Conservation (phyloP, 129 eudicot species). For the Heracleum sosnowskyi region DNA sequence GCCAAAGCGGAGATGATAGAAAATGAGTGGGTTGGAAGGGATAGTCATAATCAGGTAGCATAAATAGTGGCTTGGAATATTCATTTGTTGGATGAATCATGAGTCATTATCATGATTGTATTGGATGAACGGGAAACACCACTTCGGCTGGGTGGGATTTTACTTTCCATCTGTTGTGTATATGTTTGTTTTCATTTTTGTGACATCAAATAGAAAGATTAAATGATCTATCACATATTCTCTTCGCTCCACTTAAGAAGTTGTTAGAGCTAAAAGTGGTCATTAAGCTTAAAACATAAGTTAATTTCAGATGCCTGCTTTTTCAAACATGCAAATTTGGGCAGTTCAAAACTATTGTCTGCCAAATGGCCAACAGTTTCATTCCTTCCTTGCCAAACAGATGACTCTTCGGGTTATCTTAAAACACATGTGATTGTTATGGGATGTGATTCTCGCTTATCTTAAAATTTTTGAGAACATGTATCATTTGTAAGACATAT, state of each 20-base stretch:
- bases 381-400: background rate
- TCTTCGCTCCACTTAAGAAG: background rate
- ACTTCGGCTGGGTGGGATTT: background rate
- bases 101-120: background rate
- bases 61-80: background rate
- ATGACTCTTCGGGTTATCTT: background rate
- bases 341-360: background rate
- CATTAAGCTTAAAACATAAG: background rate
- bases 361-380: background rate
- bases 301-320: background rate
- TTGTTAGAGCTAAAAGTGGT: background rate
- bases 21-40: background rate
- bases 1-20: background rate
- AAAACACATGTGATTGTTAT: too few species aligned
- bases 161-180: background rate
- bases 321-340: too few species aligned
- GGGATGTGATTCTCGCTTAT: too few species aligned
- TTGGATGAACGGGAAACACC: background rate
- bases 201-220: background rate
- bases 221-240: background rate
- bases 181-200: background rate
- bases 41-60: conserved; percentile 5
- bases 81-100: background rate
- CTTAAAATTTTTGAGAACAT: too few species aligned
- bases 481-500: too few species aligned